These are phyloP conservation scores for Schizonepeta tenuifolia DNA, from an alignment of 257 asterid genomes.

Conservation along the genomic window DNA sequence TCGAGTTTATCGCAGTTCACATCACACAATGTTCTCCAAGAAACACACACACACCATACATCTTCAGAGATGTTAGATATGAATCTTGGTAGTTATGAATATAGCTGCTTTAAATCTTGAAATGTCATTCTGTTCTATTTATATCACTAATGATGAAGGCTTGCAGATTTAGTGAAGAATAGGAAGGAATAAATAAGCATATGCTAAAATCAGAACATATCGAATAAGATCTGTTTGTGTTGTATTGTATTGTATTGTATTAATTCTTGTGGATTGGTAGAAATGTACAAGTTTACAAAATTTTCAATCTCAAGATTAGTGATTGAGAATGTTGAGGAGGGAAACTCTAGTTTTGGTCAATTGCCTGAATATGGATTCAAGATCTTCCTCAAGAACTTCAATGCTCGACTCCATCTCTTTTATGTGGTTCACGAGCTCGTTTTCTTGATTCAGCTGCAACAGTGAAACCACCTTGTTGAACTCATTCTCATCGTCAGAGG, in stretches of 20 bases:
- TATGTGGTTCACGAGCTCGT: conserved; percentile 33
- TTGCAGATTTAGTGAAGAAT: no score
- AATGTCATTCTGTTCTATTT: not conserved
- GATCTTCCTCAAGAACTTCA: conserved; percentile 39
- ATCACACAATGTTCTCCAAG: not conserved
- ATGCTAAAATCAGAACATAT: no score
- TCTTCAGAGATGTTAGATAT: no score
- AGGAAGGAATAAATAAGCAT: no score
- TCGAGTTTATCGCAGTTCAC: not conserved
- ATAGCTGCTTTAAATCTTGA: not conserved
- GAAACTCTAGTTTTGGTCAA: conserved; percentile 49
- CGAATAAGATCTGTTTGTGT: no score
- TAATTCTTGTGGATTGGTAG: not conserved
- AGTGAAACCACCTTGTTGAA: conserved; percentile 31
- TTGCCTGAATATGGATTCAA: conserved; percentile 41
- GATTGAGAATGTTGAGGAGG: conserved; percentile 46
- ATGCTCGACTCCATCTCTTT: conserved; percentile 38
- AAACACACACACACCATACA: not conserved
- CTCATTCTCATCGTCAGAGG: conserved; percentile 25
- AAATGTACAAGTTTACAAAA: conserved; percentile 22
- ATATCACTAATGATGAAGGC: no score
- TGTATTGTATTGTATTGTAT: no score
- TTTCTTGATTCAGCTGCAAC: conserved; percentile 25
- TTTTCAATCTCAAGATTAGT: conserved; percentile 14
- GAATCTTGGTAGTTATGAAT: no score